These are phyloP conservation scores for Lipomyces oligophaga DNA, from an alignment of 805 yeast species.

Conservation along the genomic window DNA sequence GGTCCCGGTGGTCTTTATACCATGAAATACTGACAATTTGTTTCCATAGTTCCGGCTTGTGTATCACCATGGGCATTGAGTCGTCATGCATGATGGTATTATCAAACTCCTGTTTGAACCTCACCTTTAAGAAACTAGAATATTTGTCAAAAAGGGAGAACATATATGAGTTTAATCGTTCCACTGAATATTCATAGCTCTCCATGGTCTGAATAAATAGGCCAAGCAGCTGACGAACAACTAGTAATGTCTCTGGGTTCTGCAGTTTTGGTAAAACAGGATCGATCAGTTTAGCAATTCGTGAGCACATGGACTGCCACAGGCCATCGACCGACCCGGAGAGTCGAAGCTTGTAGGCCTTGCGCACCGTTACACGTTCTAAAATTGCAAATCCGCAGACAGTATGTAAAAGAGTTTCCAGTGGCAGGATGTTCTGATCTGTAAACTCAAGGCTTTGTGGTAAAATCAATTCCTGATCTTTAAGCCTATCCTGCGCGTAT, in stretches of 20 bases:
- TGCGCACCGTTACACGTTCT: constrained; percentile 61
- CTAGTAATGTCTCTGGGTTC: constrained; percentile 41
- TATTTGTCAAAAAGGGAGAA: constrained; percentile 56
- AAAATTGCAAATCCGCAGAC: constrained; percentile 72
- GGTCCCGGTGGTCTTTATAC: constrained; percentile 50
- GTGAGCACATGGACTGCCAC: constrained; percentile 62
- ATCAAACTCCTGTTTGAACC: constrained; percentile 59
- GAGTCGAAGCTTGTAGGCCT: constrained; percentile 59
- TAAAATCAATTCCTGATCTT: constrained; percentile 65
- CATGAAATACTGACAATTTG: constrained; percentile 64
- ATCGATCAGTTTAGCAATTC: constrained; percentile 32
- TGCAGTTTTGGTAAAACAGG: constrained; percentile 40
- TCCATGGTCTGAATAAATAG: constrained; percentile 72
- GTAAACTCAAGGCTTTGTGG: constrained; percentile 52
- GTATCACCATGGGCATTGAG: constrained; percentile 78
- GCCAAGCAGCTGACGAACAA: constrained; percentile 62
- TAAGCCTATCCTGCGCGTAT: constrained; percentile 65
- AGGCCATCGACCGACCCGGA: constrained; percentile 63
- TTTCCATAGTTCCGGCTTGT: constrained; percentile 56
- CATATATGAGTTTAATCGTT: constrained; percentile 59
- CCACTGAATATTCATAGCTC: constrained; percentile 55
- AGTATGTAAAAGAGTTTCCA: constrained; percentile 56
- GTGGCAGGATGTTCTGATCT: constrained; percentile 34
- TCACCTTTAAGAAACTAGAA: constrained; percentile 51
- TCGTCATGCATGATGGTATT: constrained; percentile 70